These are phyloP conservation scores for Suhomyces bolitotheri DNA, from an alignment of 1,139 yeast genomes.

Conservation along the genomic window DNA sequence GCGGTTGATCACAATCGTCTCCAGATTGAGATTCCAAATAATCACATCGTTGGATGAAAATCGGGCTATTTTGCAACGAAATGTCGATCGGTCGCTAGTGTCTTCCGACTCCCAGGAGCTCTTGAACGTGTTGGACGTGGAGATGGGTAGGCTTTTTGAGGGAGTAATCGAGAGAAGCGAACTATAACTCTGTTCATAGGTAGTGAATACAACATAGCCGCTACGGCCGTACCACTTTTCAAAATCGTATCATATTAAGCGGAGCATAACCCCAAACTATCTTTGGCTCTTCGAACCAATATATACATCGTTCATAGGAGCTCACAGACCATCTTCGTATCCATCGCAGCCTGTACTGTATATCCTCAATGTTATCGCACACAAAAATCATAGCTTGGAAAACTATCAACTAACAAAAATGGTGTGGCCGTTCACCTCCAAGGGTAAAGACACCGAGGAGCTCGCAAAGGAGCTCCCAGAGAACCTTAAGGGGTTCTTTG, in stretches of 20 bases:
- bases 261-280: too few relatives aligned
- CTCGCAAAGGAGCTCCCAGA: conserved; percentile 36
- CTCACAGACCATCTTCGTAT: too few relatives aligned
- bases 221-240: too few relatives aligned
- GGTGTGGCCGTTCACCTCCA: conserved; percentile 19
- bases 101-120: conserved; percentile 16
- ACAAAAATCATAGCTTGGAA: not conserved
- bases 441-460: conserved; percentile 27
- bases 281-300: too few relatives aligned
- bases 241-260: too few relatives aligned
- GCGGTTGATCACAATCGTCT: conserved; percentile 46
- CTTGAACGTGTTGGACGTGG: conserved; percentile 33
- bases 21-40: conserved; percentile 40
- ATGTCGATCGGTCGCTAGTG: not conserved
- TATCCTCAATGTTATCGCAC: not conserved
- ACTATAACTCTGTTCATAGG: too few relatives aligned
- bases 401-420: conserved; percentile 1
- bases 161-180: conserved; percentile 36
- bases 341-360: too few relatives aligned
- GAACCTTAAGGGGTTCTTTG: conserved; percentile 32
- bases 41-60: conserved; percentile 15
- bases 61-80: conserved; percentile 12
- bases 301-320: too few relatives aligned
- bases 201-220: too few relatives aligned
- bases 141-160: conserved; percentile 41